Evolutionary conservation across 129 eudicot genomes (phyloP).

Genomic region (Pseudognaphalium luteoalbum): DNA sequence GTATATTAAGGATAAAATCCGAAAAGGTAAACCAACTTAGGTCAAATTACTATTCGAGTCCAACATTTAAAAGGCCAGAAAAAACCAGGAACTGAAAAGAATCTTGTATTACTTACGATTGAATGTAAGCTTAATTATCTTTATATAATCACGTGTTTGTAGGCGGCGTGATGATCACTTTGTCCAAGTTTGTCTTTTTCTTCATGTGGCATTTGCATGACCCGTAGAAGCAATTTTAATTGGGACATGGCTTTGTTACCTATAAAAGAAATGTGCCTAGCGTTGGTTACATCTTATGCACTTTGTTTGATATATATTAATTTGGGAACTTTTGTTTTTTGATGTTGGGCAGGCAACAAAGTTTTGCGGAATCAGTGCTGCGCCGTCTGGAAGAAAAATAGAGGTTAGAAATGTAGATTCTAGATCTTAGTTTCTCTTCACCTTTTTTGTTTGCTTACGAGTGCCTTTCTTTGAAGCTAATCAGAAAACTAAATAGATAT

Average conservation of each 20-base stretch:
- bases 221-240: not conserved
- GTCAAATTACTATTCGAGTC: not conserved
- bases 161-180: not conserved
- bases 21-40: not conserved
- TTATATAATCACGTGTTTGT: not conserved
- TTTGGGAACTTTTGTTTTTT: slow-evolving; percentile 3
- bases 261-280: not conserved
- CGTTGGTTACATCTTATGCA: not conserved
- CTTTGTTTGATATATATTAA: not conserved
- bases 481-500: not conserved
- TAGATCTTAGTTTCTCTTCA: not conserved
- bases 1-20: not conserved
- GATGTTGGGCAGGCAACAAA: slow-evolving; percentile 69
- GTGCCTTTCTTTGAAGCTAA: not conserved
- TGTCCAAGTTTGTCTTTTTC: not conserved
- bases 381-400: slow-evolving; percentile 74
- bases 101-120: not conserved
- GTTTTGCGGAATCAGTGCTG: slow-evolving; percentile 89
- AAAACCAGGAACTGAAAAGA: not conserved
- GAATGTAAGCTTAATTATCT: not conserved
- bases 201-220: not conserved
- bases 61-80: not conserved
- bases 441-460: not conserved
- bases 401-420: slow-evolving; percentile 29
- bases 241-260: not conserved